phyloP scores from a whole-genome alignment of 2,329 filamentous ascomycete genomes.

The Penicillium sp. region DNA sequence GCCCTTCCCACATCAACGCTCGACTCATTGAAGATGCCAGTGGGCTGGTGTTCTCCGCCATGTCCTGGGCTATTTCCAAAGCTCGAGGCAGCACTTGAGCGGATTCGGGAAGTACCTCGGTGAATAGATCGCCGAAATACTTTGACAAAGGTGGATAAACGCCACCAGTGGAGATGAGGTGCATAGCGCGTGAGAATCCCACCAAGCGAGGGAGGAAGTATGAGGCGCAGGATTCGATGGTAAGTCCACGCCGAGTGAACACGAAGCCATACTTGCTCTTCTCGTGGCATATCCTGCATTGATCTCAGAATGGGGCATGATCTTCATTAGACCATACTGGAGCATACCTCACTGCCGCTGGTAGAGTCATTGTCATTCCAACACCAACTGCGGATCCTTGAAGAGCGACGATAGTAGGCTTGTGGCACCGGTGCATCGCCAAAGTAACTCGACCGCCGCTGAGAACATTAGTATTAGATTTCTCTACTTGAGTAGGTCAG shows the following conservation, averaged over 20 bases:
- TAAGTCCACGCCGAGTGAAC: constrained; percentile 67
- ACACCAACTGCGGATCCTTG: constrained; percentile 63
- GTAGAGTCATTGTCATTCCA: constrained; percentile 64
- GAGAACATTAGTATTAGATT: neutral
- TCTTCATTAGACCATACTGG: neutral
- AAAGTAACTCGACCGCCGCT: constrained; percentile 55
- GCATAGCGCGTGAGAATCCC: constrained; percentile 63
- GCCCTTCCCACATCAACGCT: constrained; percentile 64
- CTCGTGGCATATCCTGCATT: constrained; percentile 25
- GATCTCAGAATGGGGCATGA: neutral
- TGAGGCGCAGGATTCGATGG: constrained; percentile 69
- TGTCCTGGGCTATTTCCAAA: constrained; percentile 63
- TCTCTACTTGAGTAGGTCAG: no score
- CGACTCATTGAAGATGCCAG: constrained; percentile 64
- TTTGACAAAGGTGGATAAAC: constrained; percentile 49
- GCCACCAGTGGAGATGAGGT: constrained; percentile 66
- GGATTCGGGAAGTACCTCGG: constrained; percentile 57
- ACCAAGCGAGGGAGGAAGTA: constrained; percentile 71
- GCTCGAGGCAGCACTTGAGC: constrained; percentile 63
- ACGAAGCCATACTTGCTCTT: constrained; percentile 71
- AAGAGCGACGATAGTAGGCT: constrained; percentile 61
- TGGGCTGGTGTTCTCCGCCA: constrained; percentile 61
- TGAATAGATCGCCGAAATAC: constrained; percentile 64
- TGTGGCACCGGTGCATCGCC: constrained; percentile 59
- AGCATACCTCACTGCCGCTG: constrained; percentile 44